phyloP scores from a whole-genome alignment of 176 grass and related monocot species.

The Eragrostis nindensis region DNA sequence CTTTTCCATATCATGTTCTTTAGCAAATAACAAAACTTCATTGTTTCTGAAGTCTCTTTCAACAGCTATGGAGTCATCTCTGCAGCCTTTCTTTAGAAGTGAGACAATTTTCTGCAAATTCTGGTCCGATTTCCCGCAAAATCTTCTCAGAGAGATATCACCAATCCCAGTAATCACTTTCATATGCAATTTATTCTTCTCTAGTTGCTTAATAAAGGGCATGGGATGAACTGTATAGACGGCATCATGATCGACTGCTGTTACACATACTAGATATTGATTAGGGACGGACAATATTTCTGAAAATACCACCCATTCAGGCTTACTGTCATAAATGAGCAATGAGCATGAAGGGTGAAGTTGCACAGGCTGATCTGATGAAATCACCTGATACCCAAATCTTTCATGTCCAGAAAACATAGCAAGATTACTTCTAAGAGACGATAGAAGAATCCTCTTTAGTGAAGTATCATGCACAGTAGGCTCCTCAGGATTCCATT shows the following conservation, averaged over 20 bases:
- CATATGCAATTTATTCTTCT: slow-evolving; percentile 74
- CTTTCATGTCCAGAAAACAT: slow-evolving; percentile 82
- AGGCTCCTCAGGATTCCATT: slow-evolving; percentile 70
- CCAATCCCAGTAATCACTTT: slow-evolving; percentile 66
- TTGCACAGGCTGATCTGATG: slow-evolving; percentile 69
- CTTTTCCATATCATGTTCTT: slow-evolving; percentile 61
- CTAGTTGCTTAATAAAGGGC: slow-evolving; percentile 56
- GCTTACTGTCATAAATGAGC: slow-evolving; percentile 60
- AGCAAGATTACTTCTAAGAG: slow-evolving; percentile 81
- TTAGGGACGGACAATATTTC: slow-evolving; percentile 78
- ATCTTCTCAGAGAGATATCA: slow-evolving; percentile 63
- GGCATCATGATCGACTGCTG: slow-evolving; percentile 71
- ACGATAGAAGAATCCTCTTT: slow-evolving; percentile 82
- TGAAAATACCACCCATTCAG: slow-evolving; percentile 91
- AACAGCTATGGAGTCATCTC: slow-evolving; percentile 69
- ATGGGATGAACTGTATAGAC: slow-evolving; percentile 51
- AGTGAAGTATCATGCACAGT: slow-evolving; percentile 61
- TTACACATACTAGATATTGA: slow-evolving; percentile 97
- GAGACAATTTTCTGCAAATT: slow-evolving; percentile 74
- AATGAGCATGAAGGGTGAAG: slow-evolving; percentile 94
- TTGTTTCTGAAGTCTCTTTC: slow-evolving; percentile 69
- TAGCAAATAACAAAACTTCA: slow-evolving; percentile 75
- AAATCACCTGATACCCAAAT: slow-evolving; percentile 88
- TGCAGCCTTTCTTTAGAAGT: slow-evolving; percentile 54
- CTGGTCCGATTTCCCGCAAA: slow-evolving; percentile 72